Evolutionary conservation across 2,329 filamentous ascomycete genomes (phyloP), one percentile per base, ranked within the genome.

Genomic region (Cytospora schulzeri): DNA sequence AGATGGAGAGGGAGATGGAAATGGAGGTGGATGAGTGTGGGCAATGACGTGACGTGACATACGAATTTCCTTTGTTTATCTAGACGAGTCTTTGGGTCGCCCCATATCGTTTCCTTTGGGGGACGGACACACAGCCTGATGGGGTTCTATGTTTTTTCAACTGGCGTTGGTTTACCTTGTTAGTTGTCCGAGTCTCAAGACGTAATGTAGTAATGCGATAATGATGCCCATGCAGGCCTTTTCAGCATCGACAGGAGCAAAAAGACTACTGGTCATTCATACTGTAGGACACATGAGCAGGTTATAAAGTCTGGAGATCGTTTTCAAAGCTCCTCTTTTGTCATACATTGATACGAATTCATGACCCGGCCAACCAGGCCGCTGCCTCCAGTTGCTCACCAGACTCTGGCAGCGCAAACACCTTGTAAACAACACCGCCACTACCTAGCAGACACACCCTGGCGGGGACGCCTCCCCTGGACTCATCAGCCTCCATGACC

Each of bases 401-500:
- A n/a, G 72, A 70, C 12, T 76, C 72, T 6, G 79, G 78, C 15
- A 86, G 68, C 1, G 76, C 72, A 70, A 82, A 85, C 0, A 82
- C 81, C 60, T 76, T 80, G 69, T 83, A 81, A 4, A 76, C 79
- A 24, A 78, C 76, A 59, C 77, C 75, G 66, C 85, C 82, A 28
- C 74, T 76, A 19, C 80, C 80, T 11, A 87, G 71, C 11, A 88
- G 72, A 65, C 81, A 84, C 4, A 86, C 74, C 57, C 84, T 77
- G 3, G 78, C 75, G 1, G 84, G 81, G 14, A 85, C 72, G 29
- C 80, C 77, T 2, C 81, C 82, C 51, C 81, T 75, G 24, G 77
- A 70, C 8, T 76, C 74, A 50, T 76, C 81, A 38, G 73, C 76
- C 38, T 78, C 78, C 57, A 81, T 79, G 8, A 85, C 78, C 66